Evolutionary conservation across 1,284 basidiomycete species (phyloP).

Genomic region (Coniophora puteana): DNA sequence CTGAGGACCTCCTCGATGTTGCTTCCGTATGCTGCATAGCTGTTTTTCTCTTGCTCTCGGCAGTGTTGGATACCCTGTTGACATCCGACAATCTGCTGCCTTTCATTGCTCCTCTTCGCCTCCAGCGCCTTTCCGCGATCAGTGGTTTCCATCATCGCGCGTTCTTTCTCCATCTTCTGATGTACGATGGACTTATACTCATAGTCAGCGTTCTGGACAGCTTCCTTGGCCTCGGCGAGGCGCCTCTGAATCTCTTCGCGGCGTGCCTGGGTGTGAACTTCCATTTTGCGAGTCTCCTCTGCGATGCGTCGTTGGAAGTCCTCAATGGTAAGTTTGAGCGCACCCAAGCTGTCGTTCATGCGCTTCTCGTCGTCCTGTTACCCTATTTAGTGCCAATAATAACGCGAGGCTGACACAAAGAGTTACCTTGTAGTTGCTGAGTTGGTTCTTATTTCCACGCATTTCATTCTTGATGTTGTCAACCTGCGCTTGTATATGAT

Average conservation of each 20-base stretch:
- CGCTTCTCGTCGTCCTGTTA: constrained; percentile 42
- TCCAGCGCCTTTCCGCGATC: constrained; percentile 33
- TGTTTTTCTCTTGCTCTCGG: constrained; percentile 47
- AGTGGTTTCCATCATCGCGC: constrained; percentile 29
- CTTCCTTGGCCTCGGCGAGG: constrained; percentile 40
- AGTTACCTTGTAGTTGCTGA: constrained; percentile 46
- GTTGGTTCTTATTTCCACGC: constrained; percentile 40
- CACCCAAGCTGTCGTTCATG: constrained; percentile 42
- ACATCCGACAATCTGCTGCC: constrained; percentile 38
- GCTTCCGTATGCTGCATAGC: constrained; percentile 57
- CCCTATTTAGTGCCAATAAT: constrained; percentile 4
- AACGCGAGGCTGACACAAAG: not conserved
- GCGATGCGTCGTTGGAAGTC: constrained; percentile 50
- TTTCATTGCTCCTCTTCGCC: constrained; percentile 25
- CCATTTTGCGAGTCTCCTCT: constrained; percentile 52
- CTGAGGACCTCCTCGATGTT: constrained; percentile 61
- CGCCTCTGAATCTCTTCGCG: constrained; percentile 52
- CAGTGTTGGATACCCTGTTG: constrained; percentile 46
- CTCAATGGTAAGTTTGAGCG: constrained; percentile 42
- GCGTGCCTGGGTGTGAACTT: constrained; percentile 54
- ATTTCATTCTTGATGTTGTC: constrained; percentile 42
- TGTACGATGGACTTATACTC: constrained; percentile 29
- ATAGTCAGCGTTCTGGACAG: constrained; percentile 33
- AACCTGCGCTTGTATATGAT: constrained; percentile 45
- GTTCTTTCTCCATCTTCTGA: constrained; percentile 27